Conservation (phyloP, 2,329 filamentous ascomycete species). For the Thielaviopsis punctulata region DNA sequence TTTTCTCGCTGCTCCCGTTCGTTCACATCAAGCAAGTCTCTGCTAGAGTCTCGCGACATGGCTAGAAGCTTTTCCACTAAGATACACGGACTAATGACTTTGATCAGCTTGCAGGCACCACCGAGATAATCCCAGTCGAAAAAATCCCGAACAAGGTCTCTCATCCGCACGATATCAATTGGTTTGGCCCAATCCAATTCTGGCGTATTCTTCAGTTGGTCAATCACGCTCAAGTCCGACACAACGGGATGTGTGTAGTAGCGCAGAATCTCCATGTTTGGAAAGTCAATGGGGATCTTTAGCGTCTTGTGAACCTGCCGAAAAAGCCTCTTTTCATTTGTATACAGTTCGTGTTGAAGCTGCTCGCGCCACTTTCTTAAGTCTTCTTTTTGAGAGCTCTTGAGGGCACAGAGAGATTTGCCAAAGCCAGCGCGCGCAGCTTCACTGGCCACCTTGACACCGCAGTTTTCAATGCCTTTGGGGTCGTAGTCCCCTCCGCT, state of each 20-base stretch:
- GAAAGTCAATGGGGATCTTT: slow-evolving; percentile 64
- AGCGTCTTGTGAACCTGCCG: slow-evolving; percentile 56
- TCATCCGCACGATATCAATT: slow-evolving; percentile 48
- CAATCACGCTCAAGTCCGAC: slow-evolving; percentile 42
- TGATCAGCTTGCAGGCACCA: slow-evolving; percentile 72
- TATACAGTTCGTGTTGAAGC: slow-evolving; percentile 57
- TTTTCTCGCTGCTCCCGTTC: slow-evolving; percentile 27
- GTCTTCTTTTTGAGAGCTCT: slow-evolving; percentile 38
- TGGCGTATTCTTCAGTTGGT: slow-evolving; percentile 27
- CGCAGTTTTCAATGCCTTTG: slow-evolving; percentile 73
- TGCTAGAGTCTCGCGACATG: slow-evolving; percentile 14
- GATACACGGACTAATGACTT: slow-evolving; percentile 60
- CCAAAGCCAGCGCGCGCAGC: slow-evolving; percentile 83
- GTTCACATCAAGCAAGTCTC: slow-evolving; percentile 15
- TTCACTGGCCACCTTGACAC: slow-evolving; percentile 74
- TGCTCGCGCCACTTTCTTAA: slow-evolving; percentile 54
- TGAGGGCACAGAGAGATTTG: slow-evolving; percentile 49
- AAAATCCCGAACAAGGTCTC: slow-evolving; percentile 57
- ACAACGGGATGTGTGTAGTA: slow-evolving; percentile 83
- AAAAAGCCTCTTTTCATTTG: slow-evolving; percentile 74
- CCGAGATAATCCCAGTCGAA: slow-evolving; percentile 72
- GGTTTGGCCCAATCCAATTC: slow-evolving; percentile 43
- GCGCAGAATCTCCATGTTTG: slow-evolving; percentile 57
- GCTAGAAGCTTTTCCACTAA: slow-evolving; percentile 41
- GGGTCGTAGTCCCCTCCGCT: slow-evolving; percentile 90